These are phyloP conservation scores for Echinosophora koreensis DNA, from an alignment of 306 rosid genomes.

Conservation along the genomic window DNA sequence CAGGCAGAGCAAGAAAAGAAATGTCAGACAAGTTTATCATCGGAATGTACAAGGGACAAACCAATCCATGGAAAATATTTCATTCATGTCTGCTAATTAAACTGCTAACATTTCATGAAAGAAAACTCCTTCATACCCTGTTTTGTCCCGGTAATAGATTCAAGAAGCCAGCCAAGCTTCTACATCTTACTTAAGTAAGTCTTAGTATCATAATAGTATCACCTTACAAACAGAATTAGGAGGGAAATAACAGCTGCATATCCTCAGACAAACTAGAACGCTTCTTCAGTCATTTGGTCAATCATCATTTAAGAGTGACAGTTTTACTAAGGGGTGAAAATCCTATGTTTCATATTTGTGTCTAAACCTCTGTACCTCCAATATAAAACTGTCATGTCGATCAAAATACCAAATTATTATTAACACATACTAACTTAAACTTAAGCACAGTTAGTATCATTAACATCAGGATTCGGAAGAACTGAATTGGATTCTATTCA, in stretches of 20 bases:
- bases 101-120: slow-evolving; percentile 11
- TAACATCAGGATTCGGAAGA: too few species aligned
- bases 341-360: too few species aligned
- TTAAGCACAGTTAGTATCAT: too few species aligned
- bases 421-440: too few species aligned
- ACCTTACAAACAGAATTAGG: slow-evolving; percentile 9
- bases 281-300: slow-evolving; percentile 23
- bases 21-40: background rate
- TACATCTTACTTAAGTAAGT: slow-evolving; percentile 31
- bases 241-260: slow-evolving; percentile 7
- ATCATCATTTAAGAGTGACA: slow-evolving; percentile 16
- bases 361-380: too few species aligned
- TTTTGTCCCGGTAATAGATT: background rate
- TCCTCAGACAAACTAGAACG: slow-evolving; percentile 23
- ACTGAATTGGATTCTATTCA: too few species aligned
- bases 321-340: too few species aligned
- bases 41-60: background rate
- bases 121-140: slow-evolving; percentile 9
- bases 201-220: slow-evolving; percentile 2
- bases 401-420: too few species aligned
- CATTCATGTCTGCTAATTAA: slow-evolving; percentile 18
- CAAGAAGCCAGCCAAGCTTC: slow-evolving; percentile 28
- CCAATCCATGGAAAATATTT: background rate
- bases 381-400: too few species aligned
- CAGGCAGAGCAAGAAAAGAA: slow-evolving; percentile 17